Base-by-base conservation (phyloP, 805 yeast species). In the Nakazawaea anatomiae region DNA sequence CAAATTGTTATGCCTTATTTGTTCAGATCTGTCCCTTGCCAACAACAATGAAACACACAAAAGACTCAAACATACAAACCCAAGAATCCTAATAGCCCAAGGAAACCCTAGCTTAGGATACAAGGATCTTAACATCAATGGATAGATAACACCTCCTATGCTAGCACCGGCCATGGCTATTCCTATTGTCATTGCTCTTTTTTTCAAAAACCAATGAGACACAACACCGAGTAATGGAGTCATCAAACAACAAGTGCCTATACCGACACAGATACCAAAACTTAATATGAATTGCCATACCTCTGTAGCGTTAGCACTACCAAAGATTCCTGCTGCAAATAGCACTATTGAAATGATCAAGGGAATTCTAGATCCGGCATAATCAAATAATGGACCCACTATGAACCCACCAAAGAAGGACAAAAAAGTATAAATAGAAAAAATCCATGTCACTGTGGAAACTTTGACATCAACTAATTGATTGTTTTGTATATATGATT, bases 361-460 rank as follows among this genome's bases (percentile, higher is more conserved):
- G 4, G 83, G 75, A 14, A 57, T 60, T 29, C 64, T 62, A 4
- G 82, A 70, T 4, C 91, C 91, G 50, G 75, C 75, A 49, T 77
- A 66, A 61, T 86, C 91, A 61, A 85, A 86, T 30, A 80, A 62
- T 4, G 81, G 76, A 27, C 85, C 66, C 11, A 61, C 58, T n/a
- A 62, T 44, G 12, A 73, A 53, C 2, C 74, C 73, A 6, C 67
- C 57, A 29, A 69, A 60, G 56, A 77, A 77, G 2, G 78, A 69
- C 12, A 82, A 61, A 41, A 81, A 77, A 52, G 77, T 65, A 59
- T 73, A 78, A 38, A 83, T 61, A 0, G 89, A 82, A 56, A 84
- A 84, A 35, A 84, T 76, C 89, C 89, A 84, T 1, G 87, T 77
- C 7, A 82, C 73, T 1, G 79, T 65, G 1, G 84, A 73, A 4